Percentiles rank a stretch among this genome's conserved stretches.
phyloP scores from a whole-genome alignment of 1,284 basidiomycete species.

The Irpex sp. region DNA sequence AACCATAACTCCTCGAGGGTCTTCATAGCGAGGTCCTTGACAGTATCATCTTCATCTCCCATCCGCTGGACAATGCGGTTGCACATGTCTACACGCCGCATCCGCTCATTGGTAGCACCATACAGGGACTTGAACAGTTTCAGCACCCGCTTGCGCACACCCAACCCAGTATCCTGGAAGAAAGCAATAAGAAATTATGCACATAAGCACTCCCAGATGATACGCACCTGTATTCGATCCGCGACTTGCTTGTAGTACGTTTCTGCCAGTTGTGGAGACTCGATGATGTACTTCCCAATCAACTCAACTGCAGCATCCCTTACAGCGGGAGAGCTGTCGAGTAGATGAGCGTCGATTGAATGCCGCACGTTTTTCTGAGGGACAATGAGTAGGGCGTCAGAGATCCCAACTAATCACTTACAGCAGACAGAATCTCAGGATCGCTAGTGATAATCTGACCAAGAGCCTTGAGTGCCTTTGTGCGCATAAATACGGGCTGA shows the following conservation, averaged over 20 bases:
- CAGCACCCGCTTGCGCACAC: slow-evolving; percentile 92
- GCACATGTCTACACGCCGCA: slow-evolving; percentile 75
- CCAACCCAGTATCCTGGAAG: slow-evolving; percentile 80
- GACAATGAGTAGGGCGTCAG: not conserved
- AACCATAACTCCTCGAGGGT: slow-evolving; percentile 92
- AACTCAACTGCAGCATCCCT: slow-evolving; percentile 94
- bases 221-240: slow-evolving; percentile 77
- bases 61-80: slow-evolving; percentile 79
- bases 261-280: slow-evolving; percentile 76
- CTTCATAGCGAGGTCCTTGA: slow-evolving; percentile 88
- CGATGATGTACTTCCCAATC: slow-evolving; percentile 91
- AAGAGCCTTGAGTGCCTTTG: slow-evolving; percentile 84
- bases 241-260: slow-evolving; percentile 85
- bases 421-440: slow-evolving; percentile 72
- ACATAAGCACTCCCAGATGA: not conserved
- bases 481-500: slow-evolving; percentile 80
- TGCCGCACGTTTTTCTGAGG: slow-evolving; percentile 67
- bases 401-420: slow-evolving; percentile 30
- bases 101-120: slow-evolving; percentile 49
- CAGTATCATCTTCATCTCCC: slow-evolving; percentile 87
- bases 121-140: slow-evolving; percentile 88
- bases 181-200: not conserved
- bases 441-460: slow-evolving; percentile 84
- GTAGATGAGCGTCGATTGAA: slow-evolving; percentile 83
- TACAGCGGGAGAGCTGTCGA: slow-evolving; percentile 88